phyloP scores from a whole-genome alignment of 257 asterid species.

The Gentiana macrophylla region DNA sequence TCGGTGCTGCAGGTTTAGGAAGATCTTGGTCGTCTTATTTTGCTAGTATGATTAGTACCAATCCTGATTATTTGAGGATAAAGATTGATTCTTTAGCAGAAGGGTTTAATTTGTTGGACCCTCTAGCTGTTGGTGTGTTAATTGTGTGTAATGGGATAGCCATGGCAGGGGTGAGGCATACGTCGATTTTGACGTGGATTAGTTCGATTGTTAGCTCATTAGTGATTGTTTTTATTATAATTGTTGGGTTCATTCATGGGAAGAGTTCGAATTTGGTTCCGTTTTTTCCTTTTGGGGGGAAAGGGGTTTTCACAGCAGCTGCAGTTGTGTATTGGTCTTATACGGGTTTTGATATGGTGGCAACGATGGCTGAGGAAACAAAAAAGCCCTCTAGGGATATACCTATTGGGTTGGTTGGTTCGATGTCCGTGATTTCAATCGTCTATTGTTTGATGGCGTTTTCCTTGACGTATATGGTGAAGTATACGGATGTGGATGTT shows the following conservation, averaged over 20 bases:
- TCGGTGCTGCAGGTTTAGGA: conserved; percentile 94
- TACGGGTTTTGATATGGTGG: conserved; percentile 91
- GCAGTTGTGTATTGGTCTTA: conserved; percentile 95
- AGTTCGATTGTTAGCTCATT: conserved; percentile 44
- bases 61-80: conserved; percentile 57
- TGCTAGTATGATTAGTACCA: conserved; percentile 41
- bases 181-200: conserved; percentile 60
- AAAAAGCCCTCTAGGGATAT: conserved; percentile 78
- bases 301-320: conserved; percentile 72
- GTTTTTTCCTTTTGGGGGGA: conserved; percentile 62
- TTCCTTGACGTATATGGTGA: conserved; percentile 64
- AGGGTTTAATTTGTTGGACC: conserved; percentile 82
- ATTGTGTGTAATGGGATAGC: conserved; percentile 57
- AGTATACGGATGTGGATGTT: conserved; percentile 60
- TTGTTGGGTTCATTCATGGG: conserved; percentile 63
- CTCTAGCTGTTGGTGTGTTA: conserved; percentile 57
- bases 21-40: conserved; percentile 90
- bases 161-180: conserved; percentile 54
- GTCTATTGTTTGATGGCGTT: conserved; percentile 81
- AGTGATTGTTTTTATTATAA: conserved; percentile 60
- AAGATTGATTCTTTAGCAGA: conserved; percentile 47
- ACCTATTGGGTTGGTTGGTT: conserved; percentile 75
- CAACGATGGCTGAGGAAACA: conserved; percentile 95
- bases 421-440: conserved; percentile 72
- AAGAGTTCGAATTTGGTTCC: conserved; percentile 53